phyloP scores from a whole-genome alignment of 2,329 filamentous ascomycete genomes.

The Penicillium sp. region DNA sequence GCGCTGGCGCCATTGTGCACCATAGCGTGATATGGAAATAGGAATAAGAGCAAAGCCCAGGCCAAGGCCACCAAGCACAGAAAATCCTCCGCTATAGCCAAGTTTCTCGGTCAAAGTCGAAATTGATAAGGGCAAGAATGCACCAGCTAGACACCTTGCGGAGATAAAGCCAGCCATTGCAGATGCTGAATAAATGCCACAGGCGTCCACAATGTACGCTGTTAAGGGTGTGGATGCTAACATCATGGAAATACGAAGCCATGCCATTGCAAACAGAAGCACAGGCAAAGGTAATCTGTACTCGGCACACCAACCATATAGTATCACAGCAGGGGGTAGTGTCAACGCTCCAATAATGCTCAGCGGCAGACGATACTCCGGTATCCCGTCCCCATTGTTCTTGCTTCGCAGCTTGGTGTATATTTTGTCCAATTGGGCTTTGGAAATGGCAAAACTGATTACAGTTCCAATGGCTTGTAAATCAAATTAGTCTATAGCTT shows the following conservation, averaged over 20 bases:
- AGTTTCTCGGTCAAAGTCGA: background rate
- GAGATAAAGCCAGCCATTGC: background rate
- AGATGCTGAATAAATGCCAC: conserved; percentile 13
- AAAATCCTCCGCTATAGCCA: background rate
- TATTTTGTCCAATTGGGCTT: background rate
- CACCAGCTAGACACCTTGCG: background rate
- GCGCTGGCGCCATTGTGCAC: background rate
- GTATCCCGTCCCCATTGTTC: background rate
- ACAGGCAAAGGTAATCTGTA: background rate
- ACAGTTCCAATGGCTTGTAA: background rate
- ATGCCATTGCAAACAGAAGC: conserved; percentile 25
- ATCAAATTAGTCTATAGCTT: background rate
- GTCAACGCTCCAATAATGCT: background rate
- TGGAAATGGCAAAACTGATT: background rate
- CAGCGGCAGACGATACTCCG: background rate
- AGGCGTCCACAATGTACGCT: conserved; percentile 33
- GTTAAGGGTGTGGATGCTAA: conserved; percentile 46
- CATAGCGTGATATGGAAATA: background rate
- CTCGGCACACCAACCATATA: background rate
- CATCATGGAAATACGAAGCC: conserved; percentile 47
- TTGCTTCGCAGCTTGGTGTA: background rate
- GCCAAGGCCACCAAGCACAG: background rate
- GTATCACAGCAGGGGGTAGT: background rate
- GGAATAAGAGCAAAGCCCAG: background rate
- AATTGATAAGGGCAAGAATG: background rate